Conservation (phyloP, 2,329 filamentous ascomycete genomes). For the Cercospora zeae-maydis region DNA sequence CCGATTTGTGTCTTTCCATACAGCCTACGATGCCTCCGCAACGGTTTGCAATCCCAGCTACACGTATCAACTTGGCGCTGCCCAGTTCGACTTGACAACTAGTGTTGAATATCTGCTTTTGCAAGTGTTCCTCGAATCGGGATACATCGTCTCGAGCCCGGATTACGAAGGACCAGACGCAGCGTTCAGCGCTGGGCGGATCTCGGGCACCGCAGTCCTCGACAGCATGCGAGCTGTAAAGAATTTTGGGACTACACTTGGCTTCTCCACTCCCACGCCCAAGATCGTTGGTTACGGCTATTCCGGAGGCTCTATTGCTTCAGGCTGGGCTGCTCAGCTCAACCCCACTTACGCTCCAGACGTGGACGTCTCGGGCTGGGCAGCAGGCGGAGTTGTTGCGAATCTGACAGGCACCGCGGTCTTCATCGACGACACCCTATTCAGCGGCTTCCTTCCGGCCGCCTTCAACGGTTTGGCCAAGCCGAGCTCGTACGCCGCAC, state of each 20-base stretch:
- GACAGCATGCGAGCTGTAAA: constrained; percentile 44
- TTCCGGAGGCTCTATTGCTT: constrained; percentile 53
- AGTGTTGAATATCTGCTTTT: constrained; percentile 25
- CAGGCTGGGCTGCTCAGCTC: constrained; percentile 51
- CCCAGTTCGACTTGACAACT: constrained; percentile 27
- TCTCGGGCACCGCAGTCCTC: constrained; percentile 43
- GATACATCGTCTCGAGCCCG: constrained; percentile 36
- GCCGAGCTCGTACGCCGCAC: constrained; percentile 27
- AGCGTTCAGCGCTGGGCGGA: constrained; percentile 35
- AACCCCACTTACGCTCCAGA: constrained; percentile 53
- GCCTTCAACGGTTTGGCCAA: constrained; percentile 26
- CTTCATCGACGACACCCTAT: constrained; percentile 28
- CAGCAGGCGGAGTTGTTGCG: constrained; percentile 48
- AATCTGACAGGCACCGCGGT: constrained; percentile 35
- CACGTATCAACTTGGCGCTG: constrained; percentile 28
- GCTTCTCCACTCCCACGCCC: constrained; percentile 21
- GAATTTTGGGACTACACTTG: constrained; percentile 29
- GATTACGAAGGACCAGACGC: constrained; percentile 43
- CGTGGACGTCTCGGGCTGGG: constrained; percentile 48
- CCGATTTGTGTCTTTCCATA: constrained; percentile 32
- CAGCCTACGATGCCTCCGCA: constrained; percentile 36
- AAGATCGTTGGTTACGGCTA: constrained; percentile 52
- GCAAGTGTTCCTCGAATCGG: constrained; percentile 22
- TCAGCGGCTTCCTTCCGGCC: constrained; percentile 31
- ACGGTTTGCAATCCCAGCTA: constrained; percentile 42